Percentiles rank a stretch among this genome's conserved stretches.
phyloP scores from a whole-genome alignment of 441 rosid genomes.

The Eruca vesicaria region DNA sequence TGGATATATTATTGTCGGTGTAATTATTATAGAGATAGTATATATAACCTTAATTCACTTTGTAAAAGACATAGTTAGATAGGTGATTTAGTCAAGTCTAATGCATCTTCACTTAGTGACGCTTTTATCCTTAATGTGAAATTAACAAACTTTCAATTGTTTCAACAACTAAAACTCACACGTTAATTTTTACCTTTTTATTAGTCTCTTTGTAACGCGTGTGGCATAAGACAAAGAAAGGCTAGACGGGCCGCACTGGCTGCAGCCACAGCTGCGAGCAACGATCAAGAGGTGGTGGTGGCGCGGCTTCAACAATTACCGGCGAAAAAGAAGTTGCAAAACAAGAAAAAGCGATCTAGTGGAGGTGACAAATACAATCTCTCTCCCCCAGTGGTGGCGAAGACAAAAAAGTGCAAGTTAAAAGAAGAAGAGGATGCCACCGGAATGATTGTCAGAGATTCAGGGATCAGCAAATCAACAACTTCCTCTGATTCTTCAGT shows the following conservation, averaged over 20 bases:
- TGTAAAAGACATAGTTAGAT: background rate
- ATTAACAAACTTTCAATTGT: background rate
- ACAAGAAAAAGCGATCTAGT: slow-evolving; percentile 47
- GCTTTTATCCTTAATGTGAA: background rate
- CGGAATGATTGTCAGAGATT: background rate
- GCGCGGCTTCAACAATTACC: slow-evolving; percentile 18
- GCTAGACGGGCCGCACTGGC: slow-evolving; percentile 83
- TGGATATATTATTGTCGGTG: too few species aligned
- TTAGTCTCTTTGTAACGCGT: slow-evolving; percentile 92
- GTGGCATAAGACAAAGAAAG: slow-evolving; percentile 94
- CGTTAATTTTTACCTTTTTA: background rate
- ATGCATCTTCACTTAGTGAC: background rate
- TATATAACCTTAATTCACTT: background rate
- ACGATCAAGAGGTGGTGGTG: slow-evolving; percentile 24
- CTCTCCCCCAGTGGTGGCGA: slow-evolving; percentile 1
- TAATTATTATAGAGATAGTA: too few species aligned
- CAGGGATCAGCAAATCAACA: slow-evolving; percentile 27
- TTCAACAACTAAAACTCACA: background rate
- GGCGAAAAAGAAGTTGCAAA: slow-evolving; percentile 37
- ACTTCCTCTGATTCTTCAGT: slow-evolving; percentile 32
- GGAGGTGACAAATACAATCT: slow-evolving; percentile 29
- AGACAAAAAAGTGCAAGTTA: background rate
- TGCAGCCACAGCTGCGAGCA: slow-evolving; percentile 44
- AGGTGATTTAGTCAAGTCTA: background rate
- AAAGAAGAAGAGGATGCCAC: slow-evolving; percentile 2